These are phyloP conservation scores for Limnomonas spitsbergensis DNA, from an alignment of 139 green algal species.

Conservation along the genomic window DNA sequence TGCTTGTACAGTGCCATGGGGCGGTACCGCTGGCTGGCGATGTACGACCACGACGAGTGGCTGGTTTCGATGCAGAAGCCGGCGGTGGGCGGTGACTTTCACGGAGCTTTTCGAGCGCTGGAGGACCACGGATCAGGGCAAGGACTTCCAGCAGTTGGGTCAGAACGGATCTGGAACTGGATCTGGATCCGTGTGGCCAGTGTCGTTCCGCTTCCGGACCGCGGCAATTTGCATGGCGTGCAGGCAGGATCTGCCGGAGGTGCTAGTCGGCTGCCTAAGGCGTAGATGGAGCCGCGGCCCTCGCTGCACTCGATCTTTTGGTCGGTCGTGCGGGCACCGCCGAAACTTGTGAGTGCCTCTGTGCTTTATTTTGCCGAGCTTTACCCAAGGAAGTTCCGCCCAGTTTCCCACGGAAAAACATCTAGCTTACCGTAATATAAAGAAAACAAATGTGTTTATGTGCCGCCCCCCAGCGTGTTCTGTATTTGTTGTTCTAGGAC, in stretches of 20 bases:
- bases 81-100: not conserved
- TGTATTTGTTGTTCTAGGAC: too few species aligned
- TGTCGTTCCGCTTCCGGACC: not conserved
- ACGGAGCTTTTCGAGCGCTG: not conserved
- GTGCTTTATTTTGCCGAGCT: too few species aligned
- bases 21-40: not conserved
- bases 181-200: not conserved
- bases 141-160: not conserved
- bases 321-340: not conserved
- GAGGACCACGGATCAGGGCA: not conserved
- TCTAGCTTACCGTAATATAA: too few species aligned
- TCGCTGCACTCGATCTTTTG: not conserved
- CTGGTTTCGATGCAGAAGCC: not conserved
- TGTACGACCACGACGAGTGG: not conserved
- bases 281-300: too few species aligned
- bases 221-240: too few species aligned
- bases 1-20: constrained; percentile 3
- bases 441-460: too few species aligned
- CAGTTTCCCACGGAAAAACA: too few species aligned
- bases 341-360: not conserved
- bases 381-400: too few species aligned
- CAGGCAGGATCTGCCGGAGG: too few species aligned
- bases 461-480: too few species aligned
- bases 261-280: too few species aligned
- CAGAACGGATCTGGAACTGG: not conserved